Percentiles rank a stretch among this genome's conserved stretches.
Evolutionary conservation across 257 asterid species (phyloP).

Genomic region (Rehmannia glutinosa): DNA sequence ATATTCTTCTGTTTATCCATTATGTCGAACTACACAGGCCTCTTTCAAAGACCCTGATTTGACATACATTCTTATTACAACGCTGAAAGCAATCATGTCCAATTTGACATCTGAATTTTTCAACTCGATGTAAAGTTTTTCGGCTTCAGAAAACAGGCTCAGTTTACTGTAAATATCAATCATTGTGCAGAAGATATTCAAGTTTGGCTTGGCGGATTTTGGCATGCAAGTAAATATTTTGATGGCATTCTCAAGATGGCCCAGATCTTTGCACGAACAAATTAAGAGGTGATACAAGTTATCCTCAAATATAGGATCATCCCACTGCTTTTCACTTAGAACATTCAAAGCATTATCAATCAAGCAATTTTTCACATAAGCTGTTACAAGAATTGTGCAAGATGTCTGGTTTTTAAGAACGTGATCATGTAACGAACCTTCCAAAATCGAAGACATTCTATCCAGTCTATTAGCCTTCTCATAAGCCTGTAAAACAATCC

Average conservation of each 20-base stretch:
- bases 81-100: conserved; percentile 77
- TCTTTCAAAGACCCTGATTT: conserved; percentile 59
- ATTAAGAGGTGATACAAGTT: conserved; percentile 74
- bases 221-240: conserved; percentile 65
- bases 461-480: conserved; percentile 61
- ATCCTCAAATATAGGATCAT: conserved; percentile 72
- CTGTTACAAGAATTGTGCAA: conserved; percentile 62
- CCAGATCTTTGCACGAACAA: conserved; percentile 82
- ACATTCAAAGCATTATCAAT: conserved; percentile 62
- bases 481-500: conserved; percentile 65
- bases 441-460: conserved; percentile 43
- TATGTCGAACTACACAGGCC: conserved; percentile 55
- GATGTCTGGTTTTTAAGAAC: conserved; percentile 54
- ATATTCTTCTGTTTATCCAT: conserved; percentile 60
- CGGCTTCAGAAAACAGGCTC: conserved; percentile 55
- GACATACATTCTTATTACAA: conserved; percentile 67
- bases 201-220: conserved; percentile 50
- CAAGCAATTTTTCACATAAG: conserved; percentile 58
- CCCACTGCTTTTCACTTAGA: conserved; percentile 61
- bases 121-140: conserved; percentile 51
- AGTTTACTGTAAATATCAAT: conserved; percentile 68
- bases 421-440: conserved; percentile 56
- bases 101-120: conserved; percentile 41
- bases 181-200: conserved; percentile 81
- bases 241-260: conserved; percentile 52